Evolutionary conservation across 805 yeast genomes (phyloP), one percentile per base, ranked within the genome.

Genomic region (Kodamaea neixiangensis): DNA sequence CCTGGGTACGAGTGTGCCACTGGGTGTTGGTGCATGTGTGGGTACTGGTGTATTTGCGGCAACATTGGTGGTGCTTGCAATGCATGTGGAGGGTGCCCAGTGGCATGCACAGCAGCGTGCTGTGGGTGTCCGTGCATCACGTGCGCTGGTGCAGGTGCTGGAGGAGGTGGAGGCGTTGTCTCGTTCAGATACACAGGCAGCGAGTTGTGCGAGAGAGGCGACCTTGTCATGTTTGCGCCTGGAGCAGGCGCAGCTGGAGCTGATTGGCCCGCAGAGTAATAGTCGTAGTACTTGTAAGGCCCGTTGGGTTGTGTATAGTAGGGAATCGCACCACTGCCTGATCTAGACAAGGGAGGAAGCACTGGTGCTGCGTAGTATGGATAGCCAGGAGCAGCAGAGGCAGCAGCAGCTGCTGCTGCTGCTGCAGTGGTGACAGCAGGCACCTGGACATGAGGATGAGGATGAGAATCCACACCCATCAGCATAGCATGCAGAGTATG

Each of bases 231-330:
- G 31, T 25, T 25, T 10, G 31, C 31, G 31, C 40, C 35, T 3
- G 21, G 21, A 14, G 15, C 41, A 3, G 38, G 20, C 17, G 34
- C 13, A 10, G 51, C 17, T 22, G 48, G 18, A 7, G 42, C 49
- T 10, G 10, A 42, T 5, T 15, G 20, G 2, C 41, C 19, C 7
- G 43, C 6, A 34, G 37, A 45, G 42, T 45, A 58, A 41, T 54
- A 54, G 41, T 54, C 57, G 50, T 31, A 57, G 52, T 42, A 56
- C 48, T 38, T 46, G 53, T 47, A 53, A 1, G 53, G 54, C 2
- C 53, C 44, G 39, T 29, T 21, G 40, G 52, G 44, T n/a, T 22
- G 42, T 7, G 20, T 35, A 20, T 18, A 37, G 48, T 21, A 44
- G 5, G 31, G 22, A 20, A 20, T 34, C 15, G 41, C 31, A 3